Conservation (phyloP, 176 grass and related monocot species). For the Aegilops longissima region DNA sequence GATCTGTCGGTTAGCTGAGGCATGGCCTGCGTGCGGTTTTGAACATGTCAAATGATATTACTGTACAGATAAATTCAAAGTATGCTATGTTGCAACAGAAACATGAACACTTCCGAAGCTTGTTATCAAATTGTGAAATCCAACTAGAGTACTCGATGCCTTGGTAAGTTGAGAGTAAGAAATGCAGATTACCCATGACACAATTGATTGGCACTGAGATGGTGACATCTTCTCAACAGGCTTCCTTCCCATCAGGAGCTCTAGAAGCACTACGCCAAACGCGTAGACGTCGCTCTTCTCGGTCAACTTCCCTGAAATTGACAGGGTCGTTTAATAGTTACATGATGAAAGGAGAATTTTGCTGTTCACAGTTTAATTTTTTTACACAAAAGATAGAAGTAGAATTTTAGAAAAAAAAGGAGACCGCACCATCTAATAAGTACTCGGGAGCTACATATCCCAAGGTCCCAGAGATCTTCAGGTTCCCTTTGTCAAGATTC, state of each 20-base stretch:
- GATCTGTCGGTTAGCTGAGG: slow-evolving; percentile 95
- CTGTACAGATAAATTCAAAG: neutral
- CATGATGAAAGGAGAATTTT: slow-evolving; percentile 25
- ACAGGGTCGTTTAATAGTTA: slow-evolving; percentile 9
- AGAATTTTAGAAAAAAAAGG: slow-evolving; percentile 13
- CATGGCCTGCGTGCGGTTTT: slow-evolving; percentile 66
- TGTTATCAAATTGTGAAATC: neutral
- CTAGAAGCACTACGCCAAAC: slow-evolving; percentile 90
- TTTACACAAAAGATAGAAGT: neutral
- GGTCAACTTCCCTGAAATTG: slow-evolving; percentile 80
- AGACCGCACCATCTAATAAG: slow-evolving; percentile 67
- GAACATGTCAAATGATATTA: slow-evolving; percentile 25
- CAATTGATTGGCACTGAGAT: slow-evolving; percentile 83
- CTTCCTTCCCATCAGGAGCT: slow-evolving; percentile 89
- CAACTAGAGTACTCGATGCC: neutral
- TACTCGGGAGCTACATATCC: slow-evolving; percentile 98
- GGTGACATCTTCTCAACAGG: slow-evolving; percentile 88
- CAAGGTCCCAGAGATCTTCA: slow-evolving; percentile 89
- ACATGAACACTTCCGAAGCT: neutral
- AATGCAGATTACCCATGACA: slow-evolving; percentile 71
- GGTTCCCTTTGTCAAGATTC: slow-evolving; percentile 57
- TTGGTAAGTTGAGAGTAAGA: neutral
- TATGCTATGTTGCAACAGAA: neutral
- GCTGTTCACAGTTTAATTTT: neutral
- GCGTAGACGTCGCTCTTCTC: slow-evolving; percentile 98